Base-by-base conservation (phyloP, 2,329 filamentous ascomycete genomes). In the Albifimbria verrucaria region DNA sequence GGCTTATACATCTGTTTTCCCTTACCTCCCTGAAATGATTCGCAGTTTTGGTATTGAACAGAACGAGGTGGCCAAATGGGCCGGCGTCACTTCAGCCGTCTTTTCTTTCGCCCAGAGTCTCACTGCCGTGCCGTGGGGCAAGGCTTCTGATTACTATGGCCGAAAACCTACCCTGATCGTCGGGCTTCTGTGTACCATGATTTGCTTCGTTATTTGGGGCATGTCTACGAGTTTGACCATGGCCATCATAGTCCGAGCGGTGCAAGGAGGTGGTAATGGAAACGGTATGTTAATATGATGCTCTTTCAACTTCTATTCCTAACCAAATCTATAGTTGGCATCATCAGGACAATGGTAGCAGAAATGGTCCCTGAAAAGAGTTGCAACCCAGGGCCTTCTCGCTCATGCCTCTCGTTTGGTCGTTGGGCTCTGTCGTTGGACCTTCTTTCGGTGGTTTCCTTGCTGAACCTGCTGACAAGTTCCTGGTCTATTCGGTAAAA, bases 351-450 rank as follows among this genome's bases (percentile, higher is more conserved):
- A 17, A 91, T 94, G 75, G 92, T 97, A 2, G 93, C 93, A 0
- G 93, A 97, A 69, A 86, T 97, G 80, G 92, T 96, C 2, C 89
- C 91, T 0, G 86, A 94, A 68, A 91, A 82, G 88, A 92, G 65
- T 77, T 96, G 7, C 93, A 97, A 65, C 92, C 93, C 0, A 79
- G 85, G 50, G 94, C 94, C 0, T 97, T 97, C 69, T 92, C 88
- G 58, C 78, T 97, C 45, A 97, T 97, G 92, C 93, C 93, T 4
- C 73, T 97, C 17, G 89, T 83, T 26, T 97, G 91, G 88, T 92
- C 87, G 11, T 76, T 97, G 50, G 93, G 93, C 1, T 89, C 86
- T 32, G 90, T 96, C 36, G 89, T 96, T 60, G 93, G 93, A 0
- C 93, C 93, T 1, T 87, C 85, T 4, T 88, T 97, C 63, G 93